Evolutionary conservation across 2,329 filamentous ascomycete genomes (phyloP), one percentile per base, ranked within the genome.

Genomic region (Pseudogymnoascus sp.): DNA sequence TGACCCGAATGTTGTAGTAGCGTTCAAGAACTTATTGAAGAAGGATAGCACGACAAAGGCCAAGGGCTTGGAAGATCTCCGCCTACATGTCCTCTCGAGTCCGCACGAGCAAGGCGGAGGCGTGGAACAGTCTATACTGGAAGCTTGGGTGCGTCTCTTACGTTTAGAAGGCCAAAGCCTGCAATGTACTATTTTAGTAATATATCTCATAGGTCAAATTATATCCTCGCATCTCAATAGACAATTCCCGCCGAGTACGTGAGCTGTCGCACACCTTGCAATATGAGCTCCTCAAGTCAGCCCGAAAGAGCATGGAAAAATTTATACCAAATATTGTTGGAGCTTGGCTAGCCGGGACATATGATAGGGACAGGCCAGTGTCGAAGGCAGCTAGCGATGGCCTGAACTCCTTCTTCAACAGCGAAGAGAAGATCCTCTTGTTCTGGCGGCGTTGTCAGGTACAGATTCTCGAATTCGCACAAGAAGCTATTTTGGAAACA

Each of bases 21-120:
- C 87, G n/a, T 91, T 97, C 77, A 96, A 97, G 75, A 96, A 95
- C 69, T 77, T 97, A 3, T 82, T 87, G 60, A 99, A 97, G 77
- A 96, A 94, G 76, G 93, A 97, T 77, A 88, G 87, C 70, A 96
- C 86, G 9, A 99, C 94, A 38, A 96, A 96, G 73, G 82, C 88
- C 6, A 96, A 93, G 74, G 93, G 91, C 0, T 78, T 99, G 28
- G 92, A 97, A 69, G 93, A 97, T 60, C 76, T 99, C 19, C 81
- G 91, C 58, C 74, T 82, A 35, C 83, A 89, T 71, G 78, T 90
- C 39, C 79, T 81, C 66, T 74, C 76, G 11, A 82, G 78, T 73
- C 81, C 75, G 42, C 81, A 73, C 72, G 82, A 80, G 64, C 69
- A 80, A 62, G 78, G 81, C 67, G 84, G 82, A 25, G 87, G 86